Evolutionary conservation across 1,139 yeast species (phyloP), one percentile per base, ranked within the genome.

Genomic region (Magnusiomyces tetraspermus): DNA sequence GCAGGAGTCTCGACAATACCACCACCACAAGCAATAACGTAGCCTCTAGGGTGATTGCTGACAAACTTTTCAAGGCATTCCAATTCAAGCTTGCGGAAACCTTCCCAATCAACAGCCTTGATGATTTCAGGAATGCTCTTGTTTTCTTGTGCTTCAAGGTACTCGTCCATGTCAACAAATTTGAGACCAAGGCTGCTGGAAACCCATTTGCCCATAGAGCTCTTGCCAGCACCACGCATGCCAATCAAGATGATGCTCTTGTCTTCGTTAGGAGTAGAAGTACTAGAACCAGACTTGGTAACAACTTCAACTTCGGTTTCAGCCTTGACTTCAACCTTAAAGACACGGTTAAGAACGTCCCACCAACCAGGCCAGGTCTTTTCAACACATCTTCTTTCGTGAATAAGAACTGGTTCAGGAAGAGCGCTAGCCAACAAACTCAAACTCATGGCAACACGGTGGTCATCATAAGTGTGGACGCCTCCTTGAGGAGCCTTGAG

Each of bases 301-400:
- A 21, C 5, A 26, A 28, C 44, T 8, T 28, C 41, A 36, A 44
- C 50, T 26, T 51, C 53, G 26, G 46, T 45, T 17, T 53, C 75
- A 24, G 98, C 98, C 61, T 80, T 83, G 47, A 92, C 69, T 17
- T 69, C 67, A 38, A 79, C 83, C 31, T 81, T 78, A 63, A 92
- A 80, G 55, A 76, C 71, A 53, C 85, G 78, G 63, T 82, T 88
- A 58, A 92, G 75, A 49, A 84, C 77, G 69, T 92, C 99, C 98
- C 98, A 92, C 98, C 98, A 92, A 46, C 97, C 97, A 21, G 99
- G 99, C 99, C 99, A 92, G 0, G 99, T 92, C 72, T 92, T 92
- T 55, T 94, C 95, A 2, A 96, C 94, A 67, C 97, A 88, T 33
- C 85, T 77, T 70, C 97, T 81, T 66, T 90, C 97, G 61, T 84